Evolutionary conservation across 1,284 basidiomycete species (phyloP), one percentile per base, ranked within the genome.

Genomic region (Cryptococcus amylolentus): DNA sequence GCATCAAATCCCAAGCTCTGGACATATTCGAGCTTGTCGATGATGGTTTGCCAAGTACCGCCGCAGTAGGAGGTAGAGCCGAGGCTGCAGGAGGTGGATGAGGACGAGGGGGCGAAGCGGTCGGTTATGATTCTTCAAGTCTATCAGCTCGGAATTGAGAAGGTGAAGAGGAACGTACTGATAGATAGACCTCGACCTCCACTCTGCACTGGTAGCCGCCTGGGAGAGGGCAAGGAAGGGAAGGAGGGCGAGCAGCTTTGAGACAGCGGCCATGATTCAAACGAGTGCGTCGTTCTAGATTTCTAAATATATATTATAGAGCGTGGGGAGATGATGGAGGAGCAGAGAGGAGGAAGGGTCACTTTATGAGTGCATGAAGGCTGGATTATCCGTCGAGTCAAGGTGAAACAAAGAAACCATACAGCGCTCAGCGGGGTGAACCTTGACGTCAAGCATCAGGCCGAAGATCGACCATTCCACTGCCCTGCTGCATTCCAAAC

Each of bases 1-100:
- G 87, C 86, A 51, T 87, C 86, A 70, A 88, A 88, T 4, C 88
- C 88, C 70, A 86, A 84, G 58, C 82, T 78, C 60, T 88, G 84
- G 55, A 89, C 84, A 68, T 89, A 89, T 71, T 88, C 86, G 40
- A 90, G 79, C 70, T 87, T 86, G 56, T 81, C 78, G 51, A 81
- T 81, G 65, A 88, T 82, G 3, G 84, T 84, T 54, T 83, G 82
- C 85, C 86, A 90, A 6, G 82, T 87, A 5, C 88, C 87, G 23
- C 87, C 86, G 63, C 88, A 88, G 80, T 83, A 88, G 0, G 81
- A 83, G 39, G 67, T 55, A 31, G 59, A 60, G 23, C 54, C 61
- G 16, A 82, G 79, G 62, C 85, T 77, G 68, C 87, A 89, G n/a
- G 77, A 70, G 61, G 82, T 78, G 3, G 82, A 76, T 27, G 81